These are phyloP conservation scores for Dysphania ambrosioides DNA, from an alignment of 148 eudicot genomes.

Conservation along the genomic window DNA sequence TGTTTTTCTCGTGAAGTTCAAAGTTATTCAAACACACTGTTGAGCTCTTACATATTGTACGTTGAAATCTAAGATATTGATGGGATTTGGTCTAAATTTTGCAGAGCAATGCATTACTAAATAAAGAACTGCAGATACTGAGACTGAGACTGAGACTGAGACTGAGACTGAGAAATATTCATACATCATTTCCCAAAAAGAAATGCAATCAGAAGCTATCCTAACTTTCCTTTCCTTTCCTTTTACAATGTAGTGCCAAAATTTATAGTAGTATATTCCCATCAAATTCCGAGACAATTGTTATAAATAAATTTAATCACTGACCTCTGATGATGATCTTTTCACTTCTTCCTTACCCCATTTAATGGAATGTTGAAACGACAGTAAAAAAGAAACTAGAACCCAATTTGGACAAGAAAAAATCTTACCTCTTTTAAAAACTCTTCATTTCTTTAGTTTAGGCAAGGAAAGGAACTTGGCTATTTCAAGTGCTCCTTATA, in stretches of 20 bases:
- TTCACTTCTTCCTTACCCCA: slow-evolving; percentile 4
- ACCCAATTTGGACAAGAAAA: slow-evolving; percentile 2
- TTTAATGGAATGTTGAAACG: background rate
- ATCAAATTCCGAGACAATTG: slow-evolving; percentile 13
- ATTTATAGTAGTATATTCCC: slow-evolving; percentile 23
- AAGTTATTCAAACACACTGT: slow-evolving; percentile 1
- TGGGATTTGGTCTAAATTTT: background rate
- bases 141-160: slow-evolving; percentile 6
- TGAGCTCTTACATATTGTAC: slow-evolving; percentile 15
- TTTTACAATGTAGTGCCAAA: slow-evolving; percentile 23
- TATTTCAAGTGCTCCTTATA: too few relatives aligned
- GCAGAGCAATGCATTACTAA: background rate
- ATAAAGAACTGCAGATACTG: background rate
- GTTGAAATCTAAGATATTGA: slow-evolving; percentile 25
- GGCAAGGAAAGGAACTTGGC: too few relatives aligned
- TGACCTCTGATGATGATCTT: background rate
- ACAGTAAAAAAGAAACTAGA: background rate
- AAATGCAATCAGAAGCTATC: slow-evolving; percentile 27
- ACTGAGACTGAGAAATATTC: background rate
- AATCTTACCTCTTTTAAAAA: slow-evolving; percentile 26
- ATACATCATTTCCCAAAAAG: slow-evolving; percentile 32
- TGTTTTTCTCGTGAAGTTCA: too few relatives aligned
- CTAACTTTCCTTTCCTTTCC: slow-evolving; percentile 1
- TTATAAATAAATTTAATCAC: background rate
- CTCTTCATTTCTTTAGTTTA: too few relatives aligned